Evolutionary conservation across 176 grass and related monocot species (phyloP).

Genomic region (Pontederia paniculata): DNA sequence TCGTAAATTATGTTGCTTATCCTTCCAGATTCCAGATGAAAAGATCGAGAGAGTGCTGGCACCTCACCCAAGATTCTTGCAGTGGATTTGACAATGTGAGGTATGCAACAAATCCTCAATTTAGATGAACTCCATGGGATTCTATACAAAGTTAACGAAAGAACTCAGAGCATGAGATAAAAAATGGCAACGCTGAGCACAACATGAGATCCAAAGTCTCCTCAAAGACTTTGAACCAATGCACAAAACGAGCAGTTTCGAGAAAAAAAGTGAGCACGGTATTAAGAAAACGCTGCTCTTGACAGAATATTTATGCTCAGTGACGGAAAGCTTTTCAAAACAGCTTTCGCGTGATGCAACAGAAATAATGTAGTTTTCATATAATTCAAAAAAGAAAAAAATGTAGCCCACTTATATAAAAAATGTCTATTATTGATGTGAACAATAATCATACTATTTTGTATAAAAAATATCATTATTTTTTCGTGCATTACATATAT

Average conservation of each 20-base stretch:
- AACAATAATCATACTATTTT: too few species aligned
- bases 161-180: conserved; percentile 3
- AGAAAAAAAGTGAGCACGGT: too few species aligned
- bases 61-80: conserved; percentile 35
- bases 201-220: conserved; percentile 19
- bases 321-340: too few species aligned
- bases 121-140: conserved; percentile 49
- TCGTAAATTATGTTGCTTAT: not conserved
- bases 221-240: not conserved
- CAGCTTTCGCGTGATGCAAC: too few species aligned
- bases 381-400: too few species aligned
- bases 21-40: conserved; percentile 35
- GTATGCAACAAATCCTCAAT: conserved; percentile 64
- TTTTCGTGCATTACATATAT: too few species aligned
- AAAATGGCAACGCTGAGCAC: not conserved
- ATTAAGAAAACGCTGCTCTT: too few species aligned
- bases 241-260: not conserved
- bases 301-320: too few species aligned
- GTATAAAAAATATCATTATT: too few species aligned
- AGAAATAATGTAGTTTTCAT: too few species aligned
- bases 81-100: conserved; percentile 83
- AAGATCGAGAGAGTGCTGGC: conserved; percentile 37
- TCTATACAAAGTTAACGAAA: conserved; percentile 38
- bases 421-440: too few species aligned
- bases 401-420: too few species aligned